Base-by-base conservation (phyloP, 371 early-diverging fungal species). In the Mucor ambiguus region DNA sequence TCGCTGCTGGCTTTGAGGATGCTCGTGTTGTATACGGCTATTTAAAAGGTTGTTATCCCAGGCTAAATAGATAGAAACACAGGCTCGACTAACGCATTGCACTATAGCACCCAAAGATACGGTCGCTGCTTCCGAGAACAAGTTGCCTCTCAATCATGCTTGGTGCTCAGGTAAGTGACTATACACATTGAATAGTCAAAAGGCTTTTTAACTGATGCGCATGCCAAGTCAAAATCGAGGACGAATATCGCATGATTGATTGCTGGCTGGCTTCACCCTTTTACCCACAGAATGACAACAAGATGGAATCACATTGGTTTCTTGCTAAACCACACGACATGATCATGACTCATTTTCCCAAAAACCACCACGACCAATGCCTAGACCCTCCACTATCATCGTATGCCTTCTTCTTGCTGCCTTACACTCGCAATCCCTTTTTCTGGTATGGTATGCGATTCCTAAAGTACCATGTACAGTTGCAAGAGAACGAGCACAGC, bases 181-280 rank as follows among this genome's bases (percentile, higher is more conserved):
- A 52, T 3, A 9, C 11, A 3, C 12, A 4, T 26, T 52, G 24
- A 4, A 26, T 11, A 24, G 24, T n/a, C n/a, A 9, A 33, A 38
- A 1, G 18, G 43, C 26, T 10, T 22, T 4, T 28, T n/a, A 41
- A 48, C 49, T 35, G 3, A 48, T 7, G 10, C 9, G 18, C 30
- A 29, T 48, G 24, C 3, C 55, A 46, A 74, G 85, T 88, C 9
- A 82, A 85, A 63, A 78, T 89, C 16, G 85, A 85, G 38, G 89
- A 86, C 2, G 83, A 82, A 61, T 87, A 89, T 46, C 76, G 87
- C 6, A 79, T 89, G 57, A 77, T 89, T 28, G 89, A 89, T 67
- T 87, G 87, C 38, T 87, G 86, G 73, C 70, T 89, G 8, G 85
- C 85, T 1, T 87, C 85, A 12, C 79, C 79, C 3, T 77, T 48